Evolutionary conservation across 1,284 basidiomycete genomes (phyloP).

Genomic region (Fomitopsis palustris): DNA sequence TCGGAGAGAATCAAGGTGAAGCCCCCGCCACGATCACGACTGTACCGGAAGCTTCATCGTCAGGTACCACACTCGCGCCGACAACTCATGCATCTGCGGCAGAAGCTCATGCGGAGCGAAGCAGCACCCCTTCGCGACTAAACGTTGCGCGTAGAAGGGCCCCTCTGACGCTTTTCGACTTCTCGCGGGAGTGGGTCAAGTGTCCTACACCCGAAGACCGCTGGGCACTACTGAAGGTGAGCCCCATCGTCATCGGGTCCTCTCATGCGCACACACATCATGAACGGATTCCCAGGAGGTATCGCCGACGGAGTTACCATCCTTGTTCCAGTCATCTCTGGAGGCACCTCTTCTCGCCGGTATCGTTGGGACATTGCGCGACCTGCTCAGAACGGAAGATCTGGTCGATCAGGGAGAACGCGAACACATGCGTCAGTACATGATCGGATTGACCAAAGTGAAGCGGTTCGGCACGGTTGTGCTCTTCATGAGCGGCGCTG

Average conservation of each 20-base stretch:
- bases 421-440: conserved; percentile 39
- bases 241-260: conserved; percentile 17
- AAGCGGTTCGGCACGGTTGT: conserved; percentile 60
- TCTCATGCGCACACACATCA: background rate
- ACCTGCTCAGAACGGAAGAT: conserved; percentile 26
- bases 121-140: background rate
- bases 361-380: conserved; percentile 47
- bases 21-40: conserved; percentile 1
- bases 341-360: conserved; percentile 57
- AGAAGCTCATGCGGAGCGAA: background rate
- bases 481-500: conserved; percentile 55
- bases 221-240: conserved; percentile 52
- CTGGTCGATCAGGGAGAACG: conserved; percentile 8
- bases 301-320: conserved; percentile 47
- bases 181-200: conserved; percentile 51
- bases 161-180: conserved; percentile 54
- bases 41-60: background rate
- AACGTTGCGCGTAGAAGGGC: conserved; percentile 16
- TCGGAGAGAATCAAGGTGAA: conserved; percentile 5
- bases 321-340: conserved; percentile 61
- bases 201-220: conserved; percentile 34
- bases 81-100: background rate
- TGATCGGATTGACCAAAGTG: conserved; percentile 48
- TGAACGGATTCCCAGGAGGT: conserved; percentile 40
- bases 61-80: background rate